phyloP scores from a whole-genome alignment of 2,329 filamentous ascomycete genomes.

The Onygenales sp. region DNA sequence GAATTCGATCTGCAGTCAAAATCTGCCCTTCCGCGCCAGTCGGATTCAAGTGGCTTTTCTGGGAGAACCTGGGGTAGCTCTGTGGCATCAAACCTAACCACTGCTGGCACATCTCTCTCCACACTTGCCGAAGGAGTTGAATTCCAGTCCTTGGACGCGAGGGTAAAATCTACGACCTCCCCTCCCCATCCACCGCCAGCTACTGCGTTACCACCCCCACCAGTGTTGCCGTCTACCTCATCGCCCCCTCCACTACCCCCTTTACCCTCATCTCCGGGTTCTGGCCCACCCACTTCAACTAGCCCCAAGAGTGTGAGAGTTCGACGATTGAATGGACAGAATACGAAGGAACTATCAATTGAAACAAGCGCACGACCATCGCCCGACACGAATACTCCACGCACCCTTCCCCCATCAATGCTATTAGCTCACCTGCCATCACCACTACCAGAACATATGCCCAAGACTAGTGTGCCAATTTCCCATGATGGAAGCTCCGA shows the following conservation, averaged over 20 bases:
- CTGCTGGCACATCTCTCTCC: slow-evolving; percentile 57
- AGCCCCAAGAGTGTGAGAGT: slow-evolving; percentile 52
- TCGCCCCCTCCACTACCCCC: slow-evolving; percentile 12
- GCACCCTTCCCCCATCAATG: slow-evolving; percentile 19
- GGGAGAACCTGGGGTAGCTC: slow-evolving; percentile 74
- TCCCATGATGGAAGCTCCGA: slow-evolving; percentile 7
- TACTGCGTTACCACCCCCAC: slow-evolving; percentile 25
- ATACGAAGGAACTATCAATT: slow-evolving; percentile 76
- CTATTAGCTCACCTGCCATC: slow-evolving; percentile 16
- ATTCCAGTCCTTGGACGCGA: slow-evolving; percentile 23
- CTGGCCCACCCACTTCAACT: slow-evolving; percentile 24
- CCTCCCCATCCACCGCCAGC: slow-evolving; percentile 10
- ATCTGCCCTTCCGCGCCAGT: slow-evolving; percentile 63
- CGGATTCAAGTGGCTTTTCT: slow-evolving; percentile 72
- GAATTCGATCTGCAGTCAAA: slow-evolving; percentile 61
- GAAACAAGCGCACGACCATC: slow-evolving; percentile 50
- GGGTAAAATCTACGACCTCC: slow-evolving; percentile 17
- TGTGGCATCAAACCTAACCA: slow-evolving; percentile 60
- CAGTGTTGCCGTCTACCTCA: slow-evolving; percentile 29
- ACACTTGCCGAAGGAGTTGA: slow-evolving; percentile 58
- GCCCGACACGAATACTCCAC: slow-evolving; percentile 15
- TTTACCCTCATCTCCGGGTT: slow-evolving; percentile 14
- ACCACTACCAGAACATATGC: slow-evolving; percentile 22
- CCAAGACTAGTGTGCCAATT: slow-evolving; percentile 12
- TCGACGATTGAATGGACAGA: slow-evolving; percentile 70